These are phyloP conservation scores for Saksenaea vasiformis DNA, from an alignment of 371 early-diverging fungal species.

Conservation along the genomic window DNA sequence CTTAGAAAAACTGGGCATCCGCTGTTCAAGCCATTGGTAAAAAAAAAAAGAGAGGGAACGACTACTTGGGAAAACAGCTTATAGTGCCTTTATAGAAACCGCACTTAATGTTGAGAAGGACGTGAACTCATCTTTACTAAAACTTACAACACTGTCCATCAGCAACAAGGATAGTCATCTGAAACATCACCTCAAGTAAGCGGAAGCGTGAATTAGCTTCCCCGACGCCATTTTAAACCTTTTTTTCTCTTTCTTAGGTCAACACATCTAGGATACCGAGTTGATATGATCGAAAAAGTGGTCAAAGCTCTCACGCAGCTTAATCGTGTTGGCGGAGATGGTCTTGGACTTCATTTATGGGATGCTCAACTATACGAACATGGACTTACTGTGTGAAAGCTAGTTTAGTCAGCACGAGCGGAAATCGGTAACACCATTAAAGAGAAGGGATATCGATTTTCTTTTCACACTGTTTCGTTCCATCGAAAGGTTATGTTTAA, in stretches of 20 bases:
- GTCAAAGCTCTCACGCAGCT: conserved; percentile 53
- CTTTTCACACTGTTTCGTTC: no score
- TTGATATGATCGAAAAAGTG: conserved; percentile 49
- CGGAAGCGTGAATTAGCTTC: neutral
- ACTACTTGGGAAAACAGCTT: no score
- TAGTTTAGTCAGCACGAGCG: neutral
- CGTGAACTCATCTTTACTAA: conserved; percentile 63
- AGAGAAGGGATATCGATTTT: neutral
- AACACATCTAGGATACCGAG: conserved; percentile 37
- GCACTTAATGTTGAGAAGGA: conserved; percentile 47
- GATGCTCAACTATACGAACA: conserved; percentile 43
- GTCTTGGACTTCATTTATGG: conserved; percentile 51
- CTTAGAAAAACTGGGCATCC: conserved; percentile 31
- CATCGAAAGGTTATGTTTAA: no score
- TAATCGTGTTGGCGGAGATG: conserved; percentile 52
- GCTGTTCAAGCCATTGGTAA: conserved; percentile 39
- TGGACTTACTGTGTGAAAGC: conserved; percentile 2
- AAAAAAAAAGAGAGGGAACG: no score
- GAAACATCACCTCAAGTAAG: conserved; percentile 58
- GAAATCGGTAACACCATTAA: neutral
- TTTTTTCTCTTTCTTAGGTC: neutral
- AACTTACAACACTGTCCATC: conserved; percentile 51
- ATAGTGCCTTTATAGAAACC: conserved; percentile 24
- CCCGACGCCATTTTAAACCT: neutral
- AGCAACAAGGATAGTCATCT: conserved; percentile 59